A percentile compares a stretch with the other conserved stretches of the same genome.
phyloP scores from a whole-genome alignment of 164 flowering plant genomes.

The Aristolochia californica region DNA sequence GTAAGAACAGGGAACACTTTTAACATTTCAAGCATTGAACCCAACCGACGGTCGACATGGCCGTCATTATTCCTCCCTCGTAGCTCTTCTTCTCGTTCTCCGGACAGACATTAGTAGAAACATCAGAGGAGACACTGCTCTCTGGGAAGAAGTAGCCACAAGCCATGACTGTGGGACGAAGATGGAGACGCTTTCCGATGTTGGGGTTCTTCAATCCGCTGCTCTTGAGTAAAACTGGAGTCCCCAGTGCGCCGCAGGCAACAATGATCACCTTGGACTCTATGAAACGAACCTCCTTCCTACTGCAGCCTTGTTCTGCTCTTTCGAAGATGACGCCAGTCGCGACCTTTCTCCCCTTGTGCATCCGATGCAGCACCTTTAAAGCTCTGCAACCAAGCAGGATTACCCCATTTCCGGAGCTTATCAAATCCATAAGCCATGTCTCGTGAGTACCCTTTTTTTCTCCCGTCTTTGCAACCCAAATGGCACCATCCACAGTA shows the following conservation, averaged over 20 bases:
- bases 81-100: slow-evolving; percentile 47
- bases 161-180: slow-evolving; percentile 71
- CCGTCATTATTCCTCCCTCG: slow-evolving; percentile 81
- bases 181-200: slow-evolving; percentile 55
- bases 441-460: slow-evolving; percentile 68
- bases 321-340: slow-evolving; percentile 39
- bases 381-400: slow-evolving; percentile 51
- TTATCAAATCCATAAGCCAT: slow-evolving; percentile 66
- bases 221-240: slow-evolving; percentile 42
- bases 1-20: too few species aligned
- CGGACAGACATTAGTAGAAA: slow-evolving; percentile 29
- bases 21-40: too few species aligned
- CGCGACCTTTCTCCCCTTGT: slow-evolving; percentile 23
- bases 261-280: slow-evolving; percentile 53
- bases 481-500: slow-evolving; percentile 80
- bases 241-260: slow-evolving; percentile 58
- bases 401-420: slow-evolving; percentile 64
- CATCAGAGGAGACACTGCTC: too few species aligned
- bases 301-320: slow-evolving; percentile 23
- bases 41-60: slow-evolving; percentile 66
- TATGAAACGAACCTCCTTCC: slow-evolving; percentile 8
- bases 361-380: slow-evolving; percentile 15
- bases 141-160: slow-evolving; percentile 63
- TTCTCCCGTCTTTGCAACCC: slow-evolving; percentile 75
- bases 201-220: slow-evolving; percentile 61